Evolutionary conservation across 371 early-diverging fungal species (phyloP).

Genomic region (Actinomortierella ambigua): DNA sequence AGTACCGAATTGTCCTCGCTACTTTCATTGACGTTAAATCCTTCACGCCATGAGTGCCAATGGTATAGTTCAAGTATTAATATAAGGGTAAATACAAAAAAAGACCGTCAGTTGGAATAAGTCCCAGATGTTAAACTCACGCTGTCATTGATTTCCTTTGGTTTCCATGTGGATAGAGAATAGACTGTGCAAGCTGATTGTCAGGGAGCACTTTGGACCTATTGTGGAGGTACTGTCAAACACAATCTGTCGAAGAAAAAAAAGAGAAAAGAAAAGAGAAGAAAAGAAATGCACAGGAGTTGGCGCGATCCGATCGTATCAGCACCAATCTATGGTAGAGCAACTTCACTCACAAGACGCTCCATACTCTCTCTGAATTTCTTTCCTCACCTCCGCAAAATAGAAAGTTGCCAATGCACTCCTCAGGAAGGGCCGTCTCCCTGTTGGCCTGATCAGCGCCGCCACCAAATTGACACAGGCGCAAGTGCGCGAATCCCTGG

Average conservation of each 20-base stretch:
- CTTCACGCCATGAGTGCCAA: conserved; percentile 4
- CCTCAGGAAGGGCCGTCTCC: conserved; percentile 58
- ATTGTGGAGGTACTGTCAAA: conserved; percentile 55
- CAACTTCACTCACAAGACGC: too few species aligned
- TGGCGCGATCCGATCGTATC: too few species aligned
- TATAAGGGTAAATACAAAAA: background rate
- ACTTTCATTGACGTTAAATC: too few species aligned
- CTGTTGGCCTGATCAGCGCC: conserved; percentile 46
- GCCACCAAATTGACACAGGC: conserved; percentile 43
- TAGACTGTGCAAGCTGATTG: conserved; percentile 54
- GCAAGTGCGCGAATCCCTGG: conserved; percentile 61
- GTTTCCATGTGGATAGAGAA: too few species aligned
- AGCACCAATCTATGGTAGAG: too few species aligned
- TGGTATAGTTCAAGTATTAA: too few species aligned
- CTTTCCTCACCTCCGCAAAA: background rate
- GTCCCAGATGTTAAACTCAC: background rate
- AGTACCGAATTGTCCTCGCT: too few species aligned
- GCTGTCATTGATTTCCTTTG: background rate
- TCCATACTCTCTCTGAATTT: too few species aligned
- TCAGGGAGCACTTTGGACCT: conserved; percentile 69
- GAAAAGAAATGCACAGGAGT: too few species aligned
- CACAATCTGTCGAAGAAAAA: background rate
- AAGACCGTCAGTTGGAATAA: background rate
- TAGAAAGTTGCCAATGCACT: conserved; percentile 59
- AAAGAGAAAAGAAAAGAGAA: background rate